A percentile compares a stretch with the other conserved stretches of the same genome.
These are phyloP conservation scores for Botrytis galanthina DNA, from an alignment of 2,329 filamentous ascomycete genomes.

Conservation along the genomic window DNA sequence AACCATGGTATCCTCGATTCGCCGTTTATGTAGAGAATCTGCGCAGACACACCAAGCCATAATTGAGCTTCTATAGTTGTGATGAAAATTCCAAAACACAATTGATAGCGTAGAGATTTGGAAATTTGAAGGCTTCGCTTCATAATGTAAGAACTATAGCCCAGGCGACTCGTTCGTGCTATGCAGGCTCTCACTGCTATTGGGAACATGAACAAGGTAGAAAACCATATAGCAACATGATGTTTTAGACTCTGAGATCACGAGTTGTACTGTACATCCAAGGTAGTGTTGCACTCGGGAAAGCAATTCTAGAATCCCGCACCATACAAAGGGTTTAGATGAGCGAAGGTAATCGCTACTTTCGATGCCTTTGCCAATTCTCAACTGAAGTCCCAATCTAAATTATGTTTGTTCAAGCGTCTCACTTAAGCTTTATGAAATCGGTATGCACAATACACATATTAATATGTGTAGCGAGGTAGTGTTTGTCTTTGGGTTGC, in stretches of 20 bases:
- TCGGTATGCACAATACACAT: neutral
- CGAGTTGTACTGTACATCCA: neutral
- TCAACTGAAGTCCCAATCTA: neutral
- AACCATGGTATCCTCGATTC: neutral
- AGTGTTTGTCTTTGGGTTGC: neutral
- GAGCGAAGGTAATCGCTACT: neutral
- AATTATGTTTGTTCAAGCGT: neutral
- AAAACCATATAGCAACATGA: neutral
- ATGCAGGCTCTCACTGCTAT: neutral
- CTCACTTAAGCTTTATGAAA: neutral
- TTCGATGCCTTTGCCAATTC: neutral
- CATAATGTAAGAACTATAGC: neutral
- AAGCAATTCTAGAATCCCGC: neutral
- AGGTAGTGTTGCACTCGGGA: neutral
- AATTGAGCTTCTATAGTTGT: neutral
- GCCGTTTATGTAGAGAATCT: neutral
- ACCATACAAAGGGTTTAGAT: neutral
- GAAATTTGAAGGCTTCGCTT: neutral
- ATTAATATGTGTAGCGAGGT: neutral
- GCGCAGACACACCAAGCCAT: neutral
- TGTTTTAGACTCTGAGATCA: fast-evolving
- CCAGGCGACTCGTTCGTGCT: neutral
- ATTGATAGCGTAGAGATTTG: neutral
- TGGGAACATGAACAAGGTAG: neutral
- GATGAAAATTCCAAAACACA: neutral